Evolutionary conservation across 31 red algal species (phyloP), one percentile per base, ranked within the genome.

Genomic region (Asparagopsis taxiformis): DNA sequence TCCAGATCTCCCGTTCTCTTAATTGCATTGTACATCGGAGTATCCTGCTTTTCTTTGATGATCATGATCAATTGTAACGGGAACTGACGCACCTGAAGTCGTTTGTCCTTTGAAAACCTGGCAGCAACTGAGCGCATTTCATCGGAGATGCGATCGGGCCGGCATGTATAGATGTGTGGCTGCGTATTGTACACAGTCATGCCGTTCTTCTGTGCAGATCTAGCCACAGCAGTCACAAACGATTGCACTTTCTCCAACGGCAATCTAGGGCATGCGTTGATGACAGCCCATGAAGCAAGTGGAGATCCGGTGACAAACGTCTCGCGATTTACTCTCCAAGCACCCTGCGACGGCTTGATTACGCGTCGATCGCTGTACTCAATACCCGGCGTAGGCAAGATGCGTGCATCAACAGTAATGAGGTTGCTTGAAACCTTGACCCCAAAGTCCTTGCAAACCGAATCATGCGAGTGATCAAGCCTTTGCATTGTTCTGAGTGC

Each of bases 51-150:
- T 17, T 71, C 68, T 50, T 75, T 73, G 7, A 90, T 61, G n/a
- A 90, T 29, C 3, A 90, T 24, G 35, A 90, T 70, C 36, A 90
- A 39, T 52, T 90, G 86, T 22, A 79, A 59, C 1, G 56, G 48
- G 9, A 44, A 46, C 11, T 31, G 62, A 1, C 62, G 25, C 73
- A 64, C 62, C 25, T 63, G 51, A 23, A 51, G 22, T 1, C 16
- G 21, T 15, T 44, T 54, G 37, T 70, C 54, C 2, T 19, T 53
- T 2, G 10, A 44, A 23, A 59, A 71, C 41, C 67, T 74, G 8
- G 10, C 2, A 43, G 53, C 31, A 35, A 89, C 31, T 13, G 37
- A 13, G 3, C 52, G 28, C 84, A 89, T 89, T 23, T 55, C 66
- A 10, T 56, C 31, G 2, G 49, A 61, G 15, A 72, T 17, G 5